Evolutionary conservation across 441 rosid species (phyloP).

Genomic region (Gossypium davidsonii): DNA sequence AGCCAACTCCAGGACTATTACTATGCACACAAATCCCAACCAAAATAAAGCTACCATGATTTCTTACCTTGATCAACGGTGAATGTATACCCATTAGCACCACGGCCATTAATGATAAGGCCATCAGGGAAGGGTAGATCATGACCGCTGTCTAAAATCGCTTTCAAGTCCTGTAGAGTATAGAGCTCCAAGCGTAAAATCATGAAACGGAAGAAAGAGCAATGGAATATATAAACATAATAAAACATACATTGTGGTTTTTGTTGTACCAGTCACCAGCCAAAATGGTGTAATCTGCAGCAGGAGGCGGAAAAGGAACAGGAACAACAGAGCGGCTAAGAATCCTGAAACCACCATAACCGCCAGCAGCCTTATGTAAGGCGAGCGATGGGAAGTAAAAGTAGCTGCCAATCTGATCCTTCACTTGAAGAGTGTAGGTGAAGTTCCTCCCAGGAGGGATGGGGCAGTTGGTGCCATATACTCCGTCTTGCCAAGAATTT

Average conservation of each 20-base stretch:
- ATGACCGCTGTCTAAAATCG: conserved; percentile 34
- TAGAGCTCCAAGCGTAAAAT: neutral
- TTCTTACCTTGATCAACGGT: conserved; percentile 40
- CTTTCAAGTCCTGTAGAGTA: conserved; percentile 35
- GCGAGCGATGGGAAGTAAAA: conserved; percentile 72
- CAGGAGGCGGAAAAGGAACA: conserved; percentile 59
- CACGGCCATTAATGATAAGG: conserved; percentile 47
- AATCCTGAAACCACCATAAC: conserved; percentile 58
- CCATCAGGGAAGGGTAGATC: conserved; percentile 46
- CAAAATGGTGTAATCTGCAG: conserved; percentile 55
- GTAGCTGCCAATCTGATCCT: conserved; percentile 78
- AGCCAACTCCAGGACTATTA: neutral
- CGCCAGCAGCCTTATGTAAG: conserved; percentile 82
- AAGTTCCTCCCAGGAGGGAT: conserved; percentile 69
- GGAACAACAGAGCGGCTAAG: conserved; percentile 60
- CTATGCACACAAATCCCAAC: neutral
- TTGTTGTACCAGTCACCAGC: conserved; percentile 67
- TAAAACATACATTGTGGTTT: conserved; percentile 38
- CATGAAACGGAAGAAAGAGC: neutral
- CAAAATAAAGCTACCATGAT: neutral
- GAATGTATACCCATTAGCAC: conserved; percentile 31
- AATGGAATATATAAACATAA: neutral
- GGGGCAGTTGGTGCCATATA: conserved; percentile 73
- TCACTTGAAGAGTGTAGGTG: conserved; percentile 65
- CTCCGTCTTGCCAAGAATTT: conserved; percentile 82